Evolutionary conservation across 1,284 basidiomycete genomes (phyloP).

Genomic region (Cryptococcus jaspeensis): DNA sequence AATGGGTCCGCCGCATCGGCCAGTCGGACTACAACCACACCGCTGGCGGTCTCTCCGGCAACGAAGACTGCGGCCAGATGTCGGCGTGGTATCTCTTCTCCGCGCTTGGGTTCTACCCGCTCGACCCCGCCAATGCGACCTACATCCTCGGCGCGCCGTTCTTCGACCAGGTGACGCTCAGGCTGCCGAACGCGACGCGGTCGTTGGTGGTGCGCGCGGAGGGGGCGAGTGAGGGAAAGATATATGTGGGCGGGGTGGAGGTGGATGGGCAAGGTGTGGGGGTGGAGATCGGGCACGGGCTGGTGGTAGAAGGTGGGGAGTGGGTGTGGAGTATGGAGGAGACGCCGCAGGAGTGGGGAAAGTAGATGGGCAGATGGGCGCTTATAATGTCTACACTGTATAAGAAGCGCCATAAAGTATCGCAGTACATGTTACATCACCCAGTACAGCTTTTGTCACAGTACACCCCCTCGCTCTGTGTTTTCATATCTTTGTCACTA

Average conservation of each 20-base stretch:
- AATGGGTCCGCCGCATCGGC: constrained; percentile 67
- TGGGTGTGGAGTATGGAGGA: constrained; percentile 67
- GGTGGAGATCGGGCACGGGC: constrained; percentile 60
- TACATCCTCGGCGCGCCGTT: constrained; percentile 75
- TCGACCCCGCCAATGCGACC: constrained; percentile 70
- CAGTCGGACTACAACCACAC: constrained; percentile 65
- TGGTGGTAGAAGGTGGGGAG: constrained; percentile 57
- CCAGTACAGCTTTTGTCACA: too few relatives aligned
- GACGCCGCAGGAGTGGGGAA: constrained; percentile 53
- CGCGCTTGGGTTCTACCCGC: constrained; percentile 80
- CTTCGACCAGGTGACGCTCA: constrained; percentile 63
- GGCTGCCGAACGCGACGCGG: constrained; percentile 54
- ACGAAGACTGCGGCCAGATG: constrained; percentile 88
- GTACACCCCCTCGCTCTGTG: too few relatives aligned
- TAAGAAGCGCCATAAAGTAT: background rate
- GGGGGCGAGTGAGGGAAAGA: constrained; percentile 58
- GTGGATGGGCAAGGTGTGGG: constrained; percentile 56
- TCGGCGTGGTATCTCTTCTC: constrained; percentile 82
- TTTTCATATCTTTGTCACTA: too few relatives aligned
- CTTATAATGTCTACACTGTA: background rate
- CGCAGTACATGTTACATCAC: too few relatives aligned
- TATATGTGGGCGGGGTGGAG: constrained; percentile 61
- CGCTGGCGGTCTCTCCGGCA: constrained; percentile 53
- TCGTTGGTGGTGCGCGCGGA: constrained; percentile 57
- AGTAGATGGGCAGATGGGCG: constrained; percentile 9